Conservation (phyloP, 176 grass and related monocot species). For the Musa acuminata region DNA sequence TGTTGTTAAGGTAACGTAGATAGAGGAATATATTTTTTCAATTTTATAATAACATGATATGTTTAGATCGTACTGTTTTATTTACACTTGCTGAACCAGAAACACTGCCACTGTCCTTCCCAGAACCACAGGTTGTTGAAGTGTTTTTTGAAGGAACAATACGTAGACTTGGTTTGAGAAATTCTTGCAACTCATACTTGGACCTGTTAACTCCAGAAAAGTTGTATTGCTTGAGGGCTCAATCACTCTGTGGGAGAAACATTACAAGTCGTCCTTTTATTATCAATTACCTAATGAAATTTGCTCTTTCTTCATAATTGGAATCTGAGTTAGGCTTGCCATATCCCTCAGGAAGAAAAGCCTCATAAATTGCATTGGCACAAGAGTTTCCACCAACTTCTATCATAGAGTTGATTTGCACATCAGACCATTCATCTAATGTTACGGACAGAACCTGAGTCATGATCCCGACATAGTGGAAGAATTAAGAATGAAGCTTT, state of each 20-base stretch:
- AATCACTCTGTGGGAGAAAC: background rate
- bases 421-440: constrained; percentile 66
- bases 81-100: constrained; percentile 38
- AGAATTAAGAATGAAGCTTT: background rate
- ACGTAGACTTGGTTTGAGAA: constrained; percentile 68
- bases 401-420: constrained; percentile 60
- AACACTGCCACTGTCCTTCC: constrained; percentile 18
- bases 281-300: constrained; percentile 53
- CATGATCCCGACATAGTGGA: background rate
- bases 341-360: constrained; percentile 61
- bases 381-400: constrained; percentile 85
- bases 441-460: constrained; percentile 58
- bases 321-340: constrained; percentile 51
- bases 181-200: constrained; percentile 76
- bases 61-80: constrained; percentile 26
- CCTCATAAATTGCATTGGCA: constrained; percentile 74
- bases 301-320: constrained; percentile 41
- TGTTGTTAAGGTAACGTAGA: background rate
- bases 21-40: background rate
- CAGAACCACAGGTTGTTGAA: constrained; percentile 18
- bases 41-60: background rate
- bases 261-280: background rate
- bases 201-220: constrained; percentile 34
- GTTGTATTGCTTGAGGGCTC: background rate
- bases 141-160: constrained; percentile 47